Evolutionary conservation across 2,329 filamentous ascomycete species (phyloP).

Genomic region (Fusarium coicis): DNA sequence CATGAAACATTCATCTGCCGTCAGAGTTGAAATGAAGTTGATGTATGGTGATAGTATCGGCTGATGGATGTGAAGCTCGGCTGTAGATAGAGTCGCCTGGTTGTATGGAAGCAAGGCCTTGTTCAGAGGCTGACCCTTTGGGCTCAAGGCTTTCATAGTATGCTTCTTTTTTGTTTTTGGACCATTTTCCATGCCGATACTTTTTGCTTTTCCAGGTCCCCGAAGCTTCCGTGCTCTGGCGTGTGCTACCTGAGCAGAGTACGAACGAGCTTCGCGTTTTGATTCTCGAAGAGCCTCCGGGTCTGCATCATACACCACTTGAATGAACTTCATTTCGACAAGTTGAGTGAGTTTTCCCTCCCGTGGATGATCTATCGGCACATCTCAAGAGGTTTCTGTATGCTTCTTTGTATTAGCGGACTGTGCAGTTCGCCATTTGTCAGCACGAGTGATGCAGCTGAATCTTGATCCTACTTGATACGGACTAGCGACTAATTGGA

Average conservation of each 20-base stretch:
- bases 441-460: neutral
- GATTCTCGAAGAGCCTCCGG: neutral
- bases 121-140: rapidly evolving
- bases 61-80: neutral
- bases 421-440: neutral
- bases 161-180: neutral
- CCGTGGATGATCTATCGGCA: neutral
- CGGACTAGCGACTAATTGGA: neutral
- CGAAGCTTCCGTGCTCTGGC: neutral
- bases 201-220: neutral
- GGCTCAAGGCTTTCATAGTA: rapidly evolving
- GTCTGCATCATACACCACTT: neutral
- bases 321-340: neutral
- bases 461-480: neutral
- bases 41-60: neutral
- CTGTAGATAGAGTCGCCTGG: too few species aligned
- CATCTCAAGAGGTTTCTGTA: neutral
- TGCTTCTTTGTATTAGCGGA: too few species aligned
- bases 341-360: neutral
- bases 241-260: neutral
- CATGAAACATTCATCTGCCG: neutral
- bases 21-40: neutral
- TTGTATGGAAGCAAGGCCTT: neutral
- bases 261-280: neutral
- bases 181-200: rapidly evolving